Conservation (phyloP, 1,139 yeast species). For the Suhomyces guaymorum region DNA sequence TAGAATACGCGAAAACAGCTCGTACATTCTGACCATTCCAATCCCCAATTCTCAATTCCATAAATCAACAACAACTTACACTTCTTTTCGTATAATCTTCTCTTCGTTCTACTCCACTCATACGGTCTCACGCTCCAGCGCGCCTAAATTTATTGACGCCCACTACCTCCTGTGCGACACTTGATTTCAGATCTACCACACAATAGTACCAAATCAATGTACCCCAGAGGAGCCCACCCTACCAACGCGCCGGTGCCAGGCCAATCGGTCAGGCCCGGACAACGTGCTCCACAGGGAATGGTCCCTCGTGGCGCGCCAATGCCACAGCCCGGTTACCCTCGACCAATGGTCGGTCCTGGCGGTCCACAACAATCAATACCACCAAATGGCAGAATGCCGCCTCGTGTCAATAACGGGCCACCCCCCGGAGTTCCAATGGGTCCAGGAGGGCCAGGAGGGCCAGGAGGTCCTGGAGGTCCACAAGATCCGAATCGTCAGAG, state of each 20-base stretch:
- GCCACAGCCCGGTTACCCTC: slow-evolving; percentile 5
- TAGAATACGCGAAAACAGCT: no score
- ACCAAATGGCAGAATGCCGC: not conserved
- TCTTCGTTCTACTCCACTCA: no score
- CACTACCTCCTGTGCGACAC: not conserved
- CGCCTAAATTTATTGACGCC: not conserved
- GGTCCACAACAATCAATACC: slow-evolving; percentile 1
- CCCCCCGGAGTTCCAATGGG: no score
- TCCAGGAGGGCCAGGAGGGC: no score
- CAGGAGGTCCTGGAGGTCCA: no score
- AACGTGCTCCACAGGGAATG: slow-evolving; percentile 4
- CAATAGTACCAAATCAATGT: slow-evolving; percentile 9
- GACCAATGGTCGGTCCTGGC: slow-evolving; percentile 6
- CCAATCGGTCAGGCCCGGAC: slow-evolving; percentile 1
- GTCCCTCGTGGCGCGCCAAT: slow-evolving; percentile 2
- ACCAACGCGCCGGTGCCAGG: slow-evolving; percentile 2
- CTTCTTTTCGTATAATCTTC: no score
- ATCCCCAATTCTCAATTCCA: no score
- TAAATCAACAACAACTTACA: no score
- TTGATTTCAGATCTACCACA: not conserved
- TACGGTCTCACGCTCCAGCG: not conserved
- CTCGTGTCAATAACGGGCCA: not conserved
- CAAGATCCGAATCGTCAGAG: slow-evolving; percentile 7
- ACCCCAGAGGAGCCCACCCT: slow-evolving; percentile 15
- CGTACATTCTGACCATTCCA: no score